These are phyloP conservation scores for Starmera pachycereana DNA, from an alignment of 805 yeast species.

Conservation along the genomic window DNA sequence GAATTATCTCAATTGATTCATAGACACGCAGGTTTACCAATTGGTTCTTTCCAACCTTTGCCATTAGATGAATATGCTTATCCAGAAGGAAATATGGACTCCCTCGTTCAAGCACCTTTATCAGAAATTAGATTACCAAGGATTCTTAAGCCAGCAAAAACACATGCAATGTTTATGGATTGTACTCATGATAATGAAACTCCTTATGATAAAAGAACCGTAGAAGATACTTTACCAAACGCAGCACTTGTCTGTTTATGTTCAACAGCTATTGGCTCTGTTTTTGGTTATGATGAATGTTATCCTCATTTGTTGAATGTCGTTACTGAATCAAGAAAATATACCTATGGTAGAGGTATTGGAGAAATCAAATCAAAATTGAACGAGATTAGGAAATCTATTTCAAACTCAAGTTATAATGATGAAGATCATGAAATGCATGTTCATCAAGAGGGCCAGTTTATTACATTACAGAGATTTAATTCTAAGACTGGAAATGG, in stretches of 20 bases:
- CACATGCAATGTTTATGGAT: constrained; percentile 94
- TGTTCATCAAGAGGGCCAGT: constrained; percentile 90
- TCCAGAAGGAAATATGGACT: constrained; percentile 33
- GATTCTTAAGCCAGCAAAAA: constrained; percentile 56
- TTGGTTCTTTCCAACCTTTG: constrained; percentile 79
- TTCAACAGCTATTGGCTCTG: constrained; percentile 89
- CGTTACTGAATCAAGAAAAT: constrained; percentile 63
- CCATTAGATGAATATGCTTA: constrained; percentile 69
- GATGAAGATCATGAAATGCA: constrained; percentile 77
- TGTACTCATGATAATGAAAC: constrained; percentile 95
- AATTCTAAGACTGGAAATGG: constrained; percentile 83
- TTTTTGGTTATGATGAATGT: constrained; percentile 88
- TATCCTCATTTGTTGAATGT: constrained; percentile 76
- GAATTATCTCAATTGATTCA: constrained; percentile 83
- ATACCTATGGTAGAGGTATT: constrained; percentile 55
- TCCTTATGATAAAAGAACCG: constrained; percentile 81
- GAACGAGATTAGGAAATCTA: constrained; percentile 43
- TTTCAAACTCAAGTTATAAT: constrained; percentile 37
- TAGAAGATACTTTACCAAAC: constrained; percentile 88
- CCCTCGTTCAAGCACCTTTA: constrained; percentile 18
- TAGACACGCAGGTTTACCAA: constrained; percentile 90
- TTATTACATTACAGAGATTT: constrained; percentile 78
- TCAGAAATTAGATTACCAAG: constrained; percentile 65
- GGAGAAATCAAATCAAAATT: constrained; percentile 56
- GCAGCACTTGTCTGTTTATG: constrained; percentile 93